These are phyloP conservation scores for Venturiaceae sp. DNA, from an alignment of 2,329 filamentous ascomycete genomes.

Conservation along the genomic window DNA sequence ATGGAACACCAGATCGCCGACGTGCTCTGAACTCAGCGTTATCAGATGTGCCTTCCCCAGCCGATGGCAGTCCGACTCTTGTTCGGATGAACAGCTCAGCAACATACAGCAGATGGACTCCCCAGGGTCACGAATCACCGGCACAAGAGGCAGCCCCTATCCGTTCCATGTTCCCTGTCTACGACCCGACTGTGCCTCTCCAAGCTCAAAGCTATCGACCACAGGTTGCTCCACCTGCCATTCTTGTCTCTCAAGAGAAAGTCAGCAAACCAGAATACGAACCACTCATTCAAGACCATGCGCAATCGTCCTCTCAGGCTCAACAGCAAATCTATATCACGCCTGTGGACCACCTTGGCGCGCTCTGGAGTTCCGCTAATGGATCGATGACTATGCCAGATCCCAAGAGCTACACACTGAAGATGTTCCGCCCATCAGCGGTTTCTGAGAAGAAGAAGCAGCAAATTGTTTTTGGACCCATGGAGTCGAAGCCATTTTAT, in stretches of 20 bases:
- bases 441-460: slow-evolving; percentile 43
- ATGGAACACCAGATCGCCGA: neutral
- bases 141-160: slow-evolving; percentile 28
- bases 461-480: slow-evolving; percentile 56
- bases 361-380: slow-evolving; percentile 60
- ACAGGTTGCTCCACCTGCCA: slow-evolving; percentile 42
- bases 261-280: slow-evolving; percentile 56
- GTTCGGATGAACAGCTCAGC: slow-evolving; percentile 3
- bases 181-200: slow-evolving; percentile 58
- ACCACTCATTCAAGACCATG: neutral
- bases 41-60: neutral
- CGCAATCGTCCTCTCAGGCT: slow-evolving; percentile 18
- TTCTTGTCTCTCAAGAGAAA: slow-evolving; percentile 51
- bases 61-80: neutral
- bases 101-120: neutral
- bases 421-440: slow-evolving; percentile 41
- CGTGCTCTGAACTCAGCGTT: neutral
- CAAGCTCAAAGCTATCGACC: slow-evolving; percentile 63
- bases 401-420: slow-evolving; percentile 25
- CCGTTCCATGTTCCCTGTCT: slow-evolving; percentile 67
- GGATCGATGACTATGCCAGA: slow-evolving; percentile 28
- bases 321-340: slow-evolving; percentile 24
- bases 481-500: slow-evolving; percentile 62
- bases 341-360: slow-evolving; percentile 52
- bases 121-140: neutral